These are phyloP conservation scores for Neurospora sp. DNA, from an alignment of 495 filamentous ascomycete species.

Conservation along the genomic window DNA sequence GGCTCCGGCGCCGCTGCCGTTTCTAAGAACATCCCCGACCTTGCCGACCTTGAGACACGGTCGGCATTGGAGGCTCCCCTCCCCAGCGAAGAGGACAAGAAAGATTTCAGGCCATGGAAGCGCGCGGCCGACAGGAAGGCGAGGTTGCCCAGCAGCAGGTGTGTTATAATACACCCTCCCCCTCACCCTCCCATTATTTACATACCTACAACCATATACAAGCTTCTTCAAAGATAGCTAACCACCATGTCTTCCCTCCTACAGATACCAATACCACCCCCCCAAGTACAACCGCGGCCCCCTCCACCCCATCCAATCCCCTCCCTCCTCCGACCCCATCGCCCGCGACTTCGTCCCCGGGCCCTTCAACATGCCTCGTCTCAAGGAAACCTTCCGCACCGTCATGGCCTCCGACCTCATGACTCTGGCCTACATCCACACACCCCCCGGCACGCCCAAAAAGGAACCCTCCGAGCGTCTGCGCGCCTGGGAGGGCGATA, in stretches of 20 bases:
- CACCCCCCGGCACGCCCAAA: slow-evolving; percentile 56
- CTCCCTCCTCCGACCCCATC: slow-evolving; percentile 68
- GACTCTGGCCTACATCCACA: slow-evolving; percentile 77
- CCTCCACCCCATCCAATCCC: slow-evolving; percentile 83
- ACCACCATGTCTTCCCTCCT: neutral
- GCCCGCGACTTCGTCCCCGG: slow-evolving; percentile 88
- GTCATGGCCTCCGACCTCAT: slow-evolving; percentile 86
- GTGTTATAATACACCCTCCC: neutral
- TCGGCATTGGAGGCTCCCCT: slow-evolving; percentile 25
- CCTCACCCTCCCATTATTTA: too few relatives aligned
- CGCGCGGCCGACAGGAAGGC: slow-evolving; percentile 31
- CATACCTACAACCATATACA: too few relatives aligned
- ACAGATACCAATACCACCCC: slow-evolving; percentile 85
- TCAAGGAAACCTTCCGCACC: slow-evolving; percentile 80
- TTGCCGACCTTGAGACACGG: slow-evolving; percentile 30
- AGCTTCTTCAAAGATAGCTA: too few relatives aligned
- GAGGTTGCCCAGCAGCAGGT: slow-evolving; percentile 31
- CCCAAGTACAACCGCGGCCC: slow-evolving; percentile 92
- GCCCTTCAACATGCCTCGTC: slow-evolving; percentile 79
- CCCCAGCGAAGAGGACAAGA: slow-evolving; percentile 23
- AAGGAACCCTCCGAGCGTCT: slow-evolving; percentile 58
- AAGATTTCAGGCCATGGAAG: slow-evolving; percentile 30
- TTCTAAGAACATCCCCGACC: slow-evolving; percentile 7
- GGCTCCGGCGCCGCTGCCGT: neutral
- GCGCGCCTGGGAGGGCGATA: slow-evolving; percentile 78